Evolutionary conservation across 225 moss, liverwort and hornwort species (phyloP), one percentile per base, ranked within the genome.

Genomic region (Asterella californica): DNA sequence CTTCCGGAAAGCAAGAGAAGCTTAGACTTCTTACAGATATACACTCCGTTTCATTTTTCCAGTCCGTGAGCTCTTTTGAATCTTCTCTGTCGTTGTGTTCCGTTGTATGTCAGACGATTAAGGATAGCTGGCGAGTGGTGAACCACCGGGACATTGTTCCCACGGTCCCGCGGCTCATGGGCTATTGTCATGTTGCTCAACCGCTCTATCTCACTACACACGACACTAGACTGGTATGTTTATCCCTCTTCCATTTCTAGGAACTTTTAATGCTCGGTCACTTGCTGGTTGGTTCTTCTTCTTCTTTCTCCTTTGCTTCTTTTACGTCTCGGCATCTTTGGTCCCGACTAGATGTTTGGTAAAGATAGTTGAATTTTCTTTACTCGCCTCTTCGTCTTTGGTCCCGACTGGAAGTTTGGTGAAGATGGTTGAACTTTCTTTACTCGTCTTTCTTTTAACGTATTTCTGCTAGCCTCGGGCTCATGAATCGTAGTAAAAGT

Each of bases 121-220:
- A 82, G 76, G 79, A 91, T 75, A 96, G 96, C 83, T 96, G 96
- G 92, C 88, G 96, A 80, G 81, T 96, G 12, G 93, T 96, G 76
- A 96, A 96, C 74, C 90, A 87, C 75, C 91, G 92, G 57, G 96
- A 96, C 86, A 96, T 96, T 57, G 91, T 96, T 81, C 96, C 93
- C 69, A 93, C 92, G 53, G 89, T 93, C 66, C 96, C 96, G 29
- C 88, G 93, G 75, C 87, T 96, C n/a, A 92, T 96, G 96, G 96
- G 96, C 82, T 96, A 96, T 81, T 92, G 88, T 69, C 96, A 96
- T 76, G 88, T 93, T 62, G 96, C 93, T 72, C 92, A 96, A 82
- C 96, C 96, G 32, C 82, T 96, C 70, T 93, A 92, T 82, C 88
- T 96, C 42, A 83, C 90, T 42, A 25, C 36, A 32, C 30, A 90